Evolutionary conservation across 345 rosid species (phyloP).

Genomic region (Hypericum perforatum): DNA sequence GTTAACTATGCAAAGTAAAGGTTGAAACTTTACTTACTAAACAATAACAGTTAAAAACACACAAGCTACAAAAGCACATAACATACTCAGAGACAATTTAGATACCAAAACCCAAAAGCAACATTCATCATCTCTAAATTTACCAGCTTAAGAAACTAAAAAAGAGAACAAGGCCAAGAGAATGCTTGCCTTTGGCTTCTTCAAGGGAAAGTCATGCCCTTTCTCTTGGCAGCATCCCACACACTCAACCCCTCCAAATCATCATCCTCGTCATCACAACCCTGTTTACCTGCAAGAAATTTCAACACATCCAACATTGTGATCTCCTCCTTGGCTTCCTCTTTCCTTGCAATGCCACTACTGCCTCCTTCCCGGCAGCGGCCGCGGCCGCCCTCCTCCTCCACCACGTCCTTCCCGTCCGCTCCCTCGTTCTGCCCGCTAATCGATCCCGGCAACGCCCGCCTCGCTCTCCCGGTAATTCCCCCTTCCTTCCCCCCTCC

Average conservation of each 20-base stretch:
- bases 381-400: background rate
- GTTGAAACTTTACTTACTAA: too few relatives aligned
- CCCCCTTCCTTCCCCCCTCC: conserved; percentile 6
- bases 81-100: too few relatives aligned
- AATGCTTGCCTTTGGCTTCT: background rate
- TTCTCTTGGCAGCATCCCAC: background rate
- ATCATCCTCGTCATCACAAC: background rate
- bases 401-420: background rate
- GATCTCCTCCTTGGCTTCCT: background rate
- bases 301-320: conserved; percentile 21
- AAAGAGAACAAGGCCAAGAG: background rate
- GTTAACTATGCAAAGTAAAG: too few relatives aligned
- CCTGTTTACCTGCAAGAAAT: conserved; percentile 4
- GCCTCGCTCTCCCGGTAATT: conserved; percentile 8
- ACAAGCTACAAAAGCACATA: too few relatives aligned
- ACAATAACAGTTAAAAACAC: too few relatives aligned
- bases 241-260: background rate
- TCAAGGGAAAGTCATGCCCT: conserved; percentile 4
- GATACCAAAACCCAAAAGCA: too few relatives aligned
- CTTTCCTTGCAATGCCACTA: too few relatives aligned
- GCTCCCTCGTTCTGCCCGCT: background rate
- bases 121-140: too few relatives aligned
- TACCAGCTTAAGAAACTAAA: too few relatives aligned
- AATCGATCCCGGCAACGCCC: conserved; percentile 20
- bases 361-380: background rate